A percentile compares a stretch with the other conserved stretches of the same genome.
These are phyloP conservation scores for Colletotrichum liaoningense DNA, from an alignment of 2,329 filamentous ascomycete genomes.

Conservation along the genomic window DNA sequence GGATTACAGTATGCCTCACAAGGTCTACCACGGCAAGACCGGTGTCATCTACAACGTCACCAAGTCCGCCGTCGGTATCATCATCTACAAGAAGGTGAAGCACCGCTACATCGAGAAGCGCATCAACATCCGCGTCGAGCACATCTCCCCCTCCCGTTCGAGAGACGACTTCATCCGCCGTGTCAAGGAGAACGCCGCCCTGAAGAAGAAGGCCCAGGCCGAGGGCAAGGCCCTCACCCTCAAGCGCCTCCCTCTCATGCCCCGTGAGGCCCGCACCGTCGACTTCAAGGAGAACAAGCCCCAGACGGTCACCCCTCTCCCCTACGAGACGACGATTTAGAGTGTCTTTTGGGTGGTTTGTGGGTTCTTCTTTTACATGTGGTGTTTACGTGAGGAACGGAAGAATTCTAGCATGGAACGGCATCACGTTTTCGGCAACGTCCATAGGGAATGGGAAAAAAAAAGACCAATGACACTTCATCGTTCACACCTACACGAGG, in stretches of 20 bases:
- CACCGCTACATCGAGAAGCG: slow-evolving; percentile 99
- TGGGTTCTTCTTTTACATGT: slow-evolving; percentile 38
- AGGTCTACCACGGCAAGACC: slow-evolving; percentile 99
- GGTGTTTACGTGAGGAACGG: slow-evolving; percentile 40
- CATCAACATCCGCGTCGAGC: slow-evolving; percentile 98
- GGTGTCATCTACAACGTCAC: slow-evolving; percentile 99
- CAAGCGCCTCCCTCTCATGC: slow-evolving; percentile 88
- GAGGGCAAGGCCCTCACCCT: slow-evolving; percentile 89
- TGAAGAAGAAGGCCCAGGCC: slow-evolving; percentile 93
- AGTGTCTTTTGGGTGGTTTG: slow-evolving; percentile 35
- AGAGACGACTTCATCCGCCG: slow-evolving; percentile 96
- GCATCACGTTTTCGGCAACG: slow-evolving; percentile 38
- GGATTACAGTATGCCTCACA: slow-evolving; percentile 88
- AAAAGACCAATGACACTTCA: slow-evolving; percentile 36
- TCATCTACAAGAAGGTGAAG: slow-evolving; percentile 99
- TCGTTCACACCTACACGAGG: slow-evolving; percentile 18
- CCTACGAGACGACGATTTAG: slow-evolving; percentile 99
- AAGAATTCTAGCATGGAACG: slow-evolving; percentile 39
- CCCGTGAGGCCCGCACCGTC: slow-evolving; percentile 84
- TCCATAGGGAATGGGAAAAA: slow-evolving; percentile 39
- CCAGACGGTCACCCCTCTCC: slow-evolving; percentile 89
- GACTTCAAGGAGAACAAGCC: slow-evolving; percentile 84
- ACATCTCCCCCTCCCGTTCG: slow-evolving; percentile 93
- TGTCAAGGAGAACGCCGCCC: slow-evolving; percentile 95
- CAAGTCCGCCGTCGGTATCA: slow-evolving; percentile 96